phyloP scores from a whole-genome alignment of 192 early-diverging fungal genomes.

The Phlyctochytrium bullatum region DNA sequence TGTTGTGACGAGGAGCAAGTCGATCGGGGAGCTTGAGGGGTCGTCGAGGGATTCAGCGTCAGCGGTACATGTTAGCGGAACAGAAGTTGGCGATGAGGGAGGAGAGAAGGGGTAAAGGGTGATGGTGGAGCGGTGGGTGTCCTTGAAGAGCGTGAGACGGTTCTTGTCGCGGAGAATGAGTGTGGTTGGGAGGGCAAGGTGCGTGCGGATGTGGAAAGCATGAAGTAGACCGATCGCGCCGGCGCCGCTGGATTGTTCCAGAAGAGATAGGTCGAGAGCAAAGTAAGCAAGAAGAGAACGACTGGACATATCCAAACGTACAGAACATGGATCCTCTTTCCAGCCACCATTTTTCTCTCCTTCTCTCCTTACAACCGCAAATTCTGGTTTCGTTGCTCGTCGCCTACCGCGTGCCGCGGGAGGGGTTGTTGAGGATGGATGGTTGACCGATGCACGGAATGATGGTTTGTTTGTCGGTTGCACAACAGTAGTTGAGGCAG shows the following conservation, averaged over 20 bases:
- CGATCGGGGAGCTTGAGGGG: background rate
- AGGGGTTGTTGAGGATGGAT: too few relatives aligned
- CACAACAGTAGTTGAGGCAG: too few relatives aligned
- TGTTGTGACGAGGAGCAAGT: slow-evolving; percentile 16
- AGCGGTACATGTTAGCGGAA: background rate
- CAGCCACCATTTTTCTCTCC: too few relatives aligned
- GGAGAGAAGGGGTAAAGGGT: background rate
- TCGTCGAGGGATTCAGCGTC: background rate
- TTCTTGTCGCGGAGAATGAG: background rate
- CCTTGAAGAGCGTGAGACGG: background rate
- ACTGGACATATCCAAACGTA: too few relatives aligned
- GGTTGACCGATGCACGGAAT: too few relatives aligned
- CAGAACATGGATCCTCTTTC: too few relatives aligned
- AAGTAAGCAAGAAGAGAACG: background rate
- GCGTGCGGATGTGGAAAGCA: background rate
- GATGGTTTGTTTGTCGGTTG: too few relatives aligned
- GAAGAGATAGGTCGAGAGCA: background rate
- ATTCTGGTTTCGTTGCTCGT: too few relatives aligned
- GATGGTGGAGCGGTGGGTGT: background rate
- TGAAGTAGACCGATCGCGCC: slow-evolving; percentile 4
- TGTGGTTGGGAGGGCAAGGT: background rate
- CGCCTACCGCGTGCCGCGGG: too few relatives aligned
- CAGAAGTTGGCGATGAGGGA: background rate
- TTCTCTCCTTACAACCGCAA: too few relatives aligned
- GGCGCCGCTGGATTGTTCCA: slow-evolving; percentile 1